phyloP scores from a whole-genome alignment of 2,329 filamentous ascomycete genomes.

The Botrytis medusae region DNA sequence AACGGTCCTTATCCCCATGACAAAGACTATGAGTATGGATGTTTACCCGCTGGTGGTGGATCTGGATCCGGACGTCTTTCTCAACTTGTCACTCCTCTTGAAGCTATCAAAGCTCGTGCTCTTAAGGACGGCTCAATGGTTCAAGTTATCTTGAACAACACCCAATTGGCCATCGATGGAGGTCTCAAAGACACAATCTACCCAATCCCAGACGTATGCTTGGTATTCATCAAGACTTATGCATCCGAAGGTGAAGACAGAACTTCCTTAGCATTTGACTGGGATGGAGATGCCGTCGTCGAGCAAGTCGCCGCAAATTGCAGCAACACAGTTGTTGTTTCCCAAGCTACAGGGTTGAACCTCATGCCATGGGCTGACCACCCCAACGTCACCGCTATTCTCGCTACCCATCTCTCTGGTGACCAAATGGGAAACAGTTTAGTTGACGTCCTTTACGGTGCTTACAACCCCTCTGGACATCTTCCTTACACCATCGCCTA shows the following conservation, averaged over 20 bases:
- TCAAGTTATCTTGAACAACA: slow-evolving; percentile 54
- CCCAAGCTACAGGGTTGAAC: slow-evolving; percentile 66
- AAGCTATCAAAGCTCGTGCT: slow-evolving; percentile 47
- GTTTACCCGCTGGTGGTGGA: slow-evolving; percentile 45
- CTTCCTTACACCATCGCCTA: slow-evolving; percentile 68
- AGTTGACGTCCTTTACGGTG: slow-evolving; percentile 60
- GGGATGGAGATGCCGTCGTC: slow-evolving; percentile 27
- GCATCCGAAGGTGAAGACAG: slow-evolving; percentile 70
- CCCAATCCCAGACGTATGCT: slow-evolving; percentile 59
- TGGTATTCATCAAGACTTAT: slow-evolving; percentile 65
- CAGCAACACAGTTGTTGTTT: slow-evolving; percentile 63
- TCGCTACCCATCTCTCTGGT: slow-evolving; percentile 59
- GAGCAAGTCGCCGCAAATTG: slow-evolving; percentile 49
- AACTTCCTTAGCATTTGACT: slow-evolving; percentile 38
- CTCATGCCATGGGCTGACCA: slow-evolving; percentile 58
- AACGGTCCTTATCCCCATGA: slow-evolving; percentile 37
- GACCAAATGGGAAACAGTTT: slow-evolving; percentile 61
- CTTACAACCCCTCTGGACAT: slow-evolving; percentile 50
- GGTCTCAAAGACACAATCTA: slow-evolving; percentile 42
- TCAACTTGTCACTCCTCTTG: slow-evolving; percentile 51
- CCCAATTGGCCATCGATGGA: slow-evolving; percentile 41
- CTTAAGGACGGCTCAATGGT: slow-evolving; percentile 48
- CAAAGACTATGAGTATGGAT: slow-evolving; percentile 46
- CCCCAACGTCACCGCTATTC: slow-evolving; percentile 59
- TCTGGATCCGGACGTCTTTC: slow-evolving; percentile 49